Conservation (phyloP, 2,329 filamentous ascomycete genomes). For the Pseudocercospora pini-densiflorae region DNA sequence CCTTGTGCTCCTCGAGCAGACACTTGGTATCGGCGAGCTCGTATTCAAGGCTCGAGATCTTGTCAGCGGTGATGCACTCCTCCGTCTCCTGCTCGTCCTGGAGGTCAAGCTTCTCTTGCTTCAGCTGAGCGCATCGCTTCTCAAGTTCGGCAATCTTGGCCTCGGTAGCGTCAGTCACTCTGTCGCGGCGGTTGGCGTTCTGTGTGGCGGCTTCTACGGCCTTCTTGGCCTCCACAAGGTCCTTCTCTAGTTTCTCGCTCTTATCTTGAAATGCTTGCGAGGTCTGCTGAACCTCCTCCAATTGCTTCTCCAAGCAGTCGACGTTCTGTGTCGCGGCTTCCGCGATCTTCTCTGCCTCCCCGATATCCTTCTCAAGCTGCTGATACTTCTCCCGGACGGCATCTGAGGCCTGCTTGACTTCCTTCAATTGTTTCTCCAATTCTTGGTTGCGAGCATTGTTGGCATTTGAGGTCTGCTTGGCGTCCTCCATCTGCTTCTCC, state of each 20-base stretch:
- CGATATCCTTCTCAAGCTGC: neutral
- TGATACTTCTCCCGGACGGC: neutral
- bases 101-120: neutral
- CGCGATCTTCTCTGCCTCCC: neutral
- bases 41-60: neutral
- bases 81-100: neutral
- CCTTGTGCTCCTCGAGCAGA: neutral
- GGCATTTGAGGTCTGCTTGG: neutral
- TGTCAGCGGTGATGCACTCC: neutral
- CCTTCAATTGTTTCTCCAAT: neutral
- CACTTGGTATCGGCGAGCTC: neutral
- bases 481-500: neutral
- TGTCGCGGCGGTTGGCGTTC: neutral
- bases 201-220: neutral
- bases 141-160: neutral
- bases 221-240: neutral
- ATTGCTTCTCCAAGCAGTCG: neutral
- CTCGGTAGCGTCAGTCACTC: neutral
- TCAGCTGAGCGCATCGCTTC: neutral
- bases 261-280: neutral
- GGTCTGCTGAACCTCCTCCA: neutral
- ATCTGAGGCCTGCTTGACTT: neutral
- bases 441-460: too few relatives aligned
- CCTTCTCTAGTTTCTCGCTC: neutral
- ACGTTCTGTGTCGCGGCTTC: neutral